These are phyloP conservation scores for Crithidia thermophila DNA, from an alignment of 208 protist species.

Conservation along the genomic window DNA sequence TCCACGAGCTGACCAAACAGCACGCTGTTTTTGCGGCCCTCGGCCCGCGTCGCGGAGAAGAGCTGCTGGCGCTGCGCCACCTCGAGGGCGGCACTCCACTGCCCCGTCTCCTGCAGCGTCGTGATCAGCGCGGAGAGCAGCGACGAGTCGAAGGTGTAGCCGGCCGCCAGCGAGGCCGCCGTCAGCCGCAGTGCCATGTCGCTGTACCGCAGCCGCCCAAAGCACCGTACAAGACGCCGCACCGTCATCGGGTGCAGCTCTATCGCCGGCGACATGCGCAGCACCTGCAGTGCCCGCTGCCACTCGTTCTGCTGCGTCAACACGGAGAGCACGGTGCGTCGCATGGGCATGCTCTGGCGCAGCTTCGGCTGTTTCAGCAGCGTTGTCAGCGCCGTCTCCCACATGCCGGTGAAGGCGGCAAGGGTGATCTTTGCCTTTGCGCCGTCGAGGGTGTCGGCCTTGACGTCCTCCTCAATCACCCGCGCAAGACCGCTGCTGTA, in stretches of 20 bases:
- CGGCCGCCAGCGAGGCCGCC: constrained; percentile 50
- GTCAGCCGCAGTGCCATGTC: constrained; percentile 49
- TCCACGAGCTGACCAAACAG: constrained; percentile 56
- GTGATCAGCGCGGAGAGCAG: constrained; percentile 67
- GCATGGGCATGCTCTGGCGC: constrained; percentile 26
- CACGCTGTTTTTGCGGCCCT: constrained; percentile 25
- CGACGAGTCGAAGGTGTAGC: constrained; percentile 40
- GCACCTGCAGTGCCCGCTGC: constrained; percentile 45
- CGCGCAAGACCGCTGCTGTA: constrained; percentile 54
- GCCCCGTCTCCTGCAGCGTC: constrained; percentile 47
- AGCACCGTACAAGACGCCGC: constrained; percentile 62
- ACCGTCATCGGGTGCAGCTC: constrained; percentile 43
- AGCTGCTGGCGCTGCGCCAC: constrained; percentile 56
- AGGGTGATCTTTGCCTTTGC: constrained; percentile 56
- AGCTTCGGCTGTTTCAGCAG: constrained; percentile 44
- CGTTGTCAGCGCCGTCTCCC: constrained; percentile 65
- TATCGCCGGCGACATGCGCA: constrained; percentile 25
- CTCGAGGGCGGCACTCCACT: constrained; percentile 59
- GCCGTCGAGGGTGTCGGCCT: constrained; percentile 45
- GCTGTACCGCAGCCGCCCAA: constrained; percentile 42
- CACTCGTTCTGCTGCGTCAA: constrained; percentile 48
- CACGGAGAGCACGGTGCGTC: constrained; percentile 51
- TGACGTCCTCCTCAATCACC: constrained; percentile 85
- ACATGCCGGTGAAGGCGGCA: constrained; percentile 73
- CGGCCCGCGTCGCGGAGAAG: constrained; percentile 44